Evolutionary conservation across 2,329 filamentous ascomycete genomes (phyloP).

Genomic region (Xylariales sp.): DNA sequence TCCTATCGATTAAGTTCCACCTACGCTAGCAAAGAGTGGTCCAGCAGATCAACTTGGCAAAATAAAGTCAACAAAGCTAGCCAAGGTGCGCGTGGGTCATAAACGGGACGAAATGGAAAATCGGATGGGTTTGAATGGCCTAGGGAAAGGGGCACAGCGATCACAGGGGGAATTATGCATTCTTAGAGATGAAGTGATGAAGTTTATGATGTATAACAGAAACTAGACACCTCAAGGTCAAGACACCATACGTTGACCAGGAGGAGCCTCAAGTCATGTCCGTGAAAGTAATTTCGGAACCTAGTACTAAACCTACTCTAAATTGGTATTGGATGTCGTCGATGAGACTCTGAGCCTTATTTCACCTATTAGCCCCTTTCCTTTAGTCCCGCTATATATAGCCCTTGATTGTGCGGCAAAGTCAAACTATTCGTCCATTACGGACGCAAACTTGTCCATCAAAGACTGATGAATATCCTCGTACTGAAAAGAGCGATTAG

Average conservation of each 20-base stretch:
- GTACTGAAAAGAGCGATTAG: conserved; percentile 68
- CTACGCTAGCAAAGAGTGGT: too few relatives aligned
- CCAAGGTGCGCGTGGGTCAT: too few relatives aligned
- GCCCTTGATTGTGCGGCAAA: conserved; percentile 21
- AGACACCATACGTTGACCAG: conserved; percentile 5
- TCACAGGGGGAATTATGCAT: background rate
- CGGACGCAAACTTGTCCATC: conserved; percentile 97
- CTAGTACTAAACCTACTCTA: conserved; percentile 32
- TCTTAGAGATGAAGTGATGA: conserved; percentile 10
- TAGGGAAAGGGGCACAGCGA: background rate
- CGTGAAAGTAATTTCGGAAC: conserved; percentile 9
- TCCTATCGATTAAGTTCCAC: too few relatives aligned
- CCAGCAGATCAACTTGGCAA: too few relatives aligned
- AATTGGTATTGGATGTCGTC: conserved; percentile 26
- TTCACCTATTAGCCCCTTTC: conserved; percentile 8
- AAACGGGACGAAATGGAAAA: background rate
- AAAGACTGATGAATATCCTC: conserved; percentile 91
- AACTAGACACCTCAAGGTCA: conserved; percentile 1
- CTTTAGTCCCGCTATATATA: conserved; percentile 28
- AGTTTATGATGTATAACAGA: conserved; percentile 11
- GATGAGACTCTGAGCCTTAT: conserved; percentile 15
- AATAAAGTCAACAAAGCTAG: background rate
- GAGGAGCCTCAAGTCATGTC: conserved; percentile 1
- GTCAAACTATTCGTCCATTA: conserved; percentile 84
- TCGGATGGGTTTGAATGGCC: too few relatives aligned